Evolutionary conservation across 768 basidiomycete genomes (phyloP).

Genomic region (Tulasnella sp.): DNA sequence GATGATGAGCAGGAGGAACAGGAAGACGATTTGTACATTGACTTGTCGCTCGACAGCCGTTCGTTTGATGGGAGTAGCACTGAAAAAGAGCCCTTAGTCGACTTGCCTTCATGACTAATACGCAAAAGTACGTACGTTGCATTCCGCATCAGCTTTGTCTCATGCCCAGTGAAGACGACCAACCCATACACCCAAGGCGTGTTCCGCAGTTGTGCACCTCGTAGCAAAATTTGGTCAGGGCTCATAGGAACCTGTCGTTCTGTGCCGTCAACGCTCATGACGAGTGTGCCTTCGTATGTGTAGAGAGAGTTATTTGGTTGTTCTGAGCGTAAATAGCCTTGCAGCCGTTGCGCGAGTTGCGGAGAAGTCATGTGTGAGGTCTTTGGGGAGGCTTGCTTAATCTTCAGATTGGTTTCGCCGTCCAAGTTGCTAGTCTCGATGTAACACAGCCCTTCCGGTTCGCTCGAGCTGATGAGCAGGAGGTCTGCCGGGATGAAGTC

Average conservation of each 20-base stretch:
- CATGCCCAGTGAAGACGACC: constrained; percentile 90
- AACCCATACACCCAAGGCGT: constrained; percentile 95
- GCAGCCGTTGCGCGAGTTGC: constrained; percentile 53
- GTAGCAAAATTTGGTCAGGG: constrained; percentile 86
- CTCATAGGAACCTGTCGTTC: constrained; percentile 79
- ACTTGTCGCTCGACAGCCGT: constrained; percentile 95
- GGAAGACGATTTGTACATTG: constrained; percentile 89
- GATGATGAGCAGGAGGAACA: constrained; percentile 78
- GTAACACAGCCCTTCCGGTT: constrained; percentile 95
- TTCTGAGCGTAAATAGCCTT: constrained; percentile 82
- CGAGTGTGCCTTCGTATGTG: constrained; percentile 74
- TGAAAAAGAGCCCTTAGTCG: constrained; percentile 23
- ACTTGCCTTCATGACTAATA: not conserved
- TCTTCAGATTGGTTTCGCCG: constrained; percentile 97
- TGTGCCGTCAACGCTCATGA: constrained; percentile 34
- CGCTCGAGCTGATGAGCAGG: constrained; percentile 74
- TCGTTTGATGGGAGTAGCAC: constrained; percentile 91
- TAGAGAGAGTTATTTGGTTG: constrained; percentile 97
- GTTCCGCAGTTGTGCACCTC: constrained; percentile 92
- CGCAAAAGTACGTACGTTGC: constrained; percentile 58
- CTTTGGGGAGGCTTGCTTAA: constrained; percentile 86
- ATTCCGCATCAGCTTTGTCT: constrained; percentile 97
- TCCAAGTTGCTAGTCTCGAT: constrained; percentile 97
- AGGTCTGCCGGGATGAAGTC: constrained; percentile 96
- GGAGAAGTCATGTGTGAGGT: constrained; percentile 73